phyloP scores from a whole-genome alignment of 306 rosid genomes.

The Dalbergia cultrata region DNA sequence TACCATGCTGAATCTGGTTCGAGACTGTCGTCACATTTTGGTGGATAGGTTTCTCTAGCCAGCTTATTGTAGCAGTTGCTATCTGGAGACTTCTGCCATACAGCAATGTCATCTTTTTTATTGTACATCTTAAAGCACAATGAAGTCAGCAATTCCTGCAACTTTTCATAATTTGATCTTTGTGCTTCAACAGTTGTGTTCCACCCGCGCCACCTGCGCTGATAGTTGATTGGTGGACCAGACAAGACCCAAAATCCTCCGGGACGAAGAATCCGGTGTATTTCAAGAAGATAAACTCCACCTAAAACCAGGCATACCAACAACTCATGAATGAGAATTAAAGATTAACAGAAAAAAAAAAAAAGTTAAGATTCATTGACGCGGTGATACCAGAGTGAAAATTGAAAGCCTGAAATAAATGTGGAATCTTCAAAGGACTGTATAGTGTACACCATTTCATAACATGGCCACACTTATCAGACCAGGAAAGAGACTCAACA shows the following conservation, averaged over 20 bases:
- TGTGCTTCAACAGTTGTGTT: constrained; percentile 93
- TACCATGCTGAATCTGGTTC: constrained; percentile 98
- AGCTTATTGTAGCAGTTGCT: constrained; percentile 71
- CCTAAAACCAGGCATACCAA: constrained; percentile 57
- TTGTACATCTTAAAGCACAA: constrained; percentile 87
- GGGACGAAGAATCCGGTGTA: constrained; percentile 94
- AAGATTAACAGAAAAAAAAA: constrained; percentile 15
- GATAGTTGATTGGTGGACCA: constrained; percentile 94
- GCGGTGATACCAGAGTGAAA: not conserved
- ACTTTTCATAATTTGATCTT: constrained; percentile 71
- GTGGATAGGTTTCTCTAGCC: constrained; percentile 70
- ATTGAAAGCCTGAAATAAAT: constrained; percentile 12
- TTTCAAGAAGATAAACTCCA: constrained; percentile 86
- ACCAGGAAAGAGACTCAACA: constrained; percentile 17
- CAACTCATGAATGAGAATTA: constrained; percentile 10
- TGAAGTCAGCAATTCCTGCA: constrained; percentile 76
- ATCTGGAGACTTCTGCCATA: constrained; percentile 83
- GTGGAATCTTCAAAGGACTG: not conserved
- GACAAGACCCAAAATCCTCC: constrained; percentile 99
- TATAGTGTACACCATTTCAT: not conserved
- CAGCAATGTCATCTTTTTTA: constrained; percentile 91
- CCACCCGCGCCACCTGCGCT: constrained; percentile 96
- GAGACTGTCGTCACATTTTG: constrained; percentile 84
- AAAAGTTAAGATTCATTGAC: not conserved
- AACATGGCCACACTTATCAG: not conserved